phyloP scores from a whole-genome alignment of 495 filamentous ascomycete genomes.

The Aspergillus steynii region DNA sequence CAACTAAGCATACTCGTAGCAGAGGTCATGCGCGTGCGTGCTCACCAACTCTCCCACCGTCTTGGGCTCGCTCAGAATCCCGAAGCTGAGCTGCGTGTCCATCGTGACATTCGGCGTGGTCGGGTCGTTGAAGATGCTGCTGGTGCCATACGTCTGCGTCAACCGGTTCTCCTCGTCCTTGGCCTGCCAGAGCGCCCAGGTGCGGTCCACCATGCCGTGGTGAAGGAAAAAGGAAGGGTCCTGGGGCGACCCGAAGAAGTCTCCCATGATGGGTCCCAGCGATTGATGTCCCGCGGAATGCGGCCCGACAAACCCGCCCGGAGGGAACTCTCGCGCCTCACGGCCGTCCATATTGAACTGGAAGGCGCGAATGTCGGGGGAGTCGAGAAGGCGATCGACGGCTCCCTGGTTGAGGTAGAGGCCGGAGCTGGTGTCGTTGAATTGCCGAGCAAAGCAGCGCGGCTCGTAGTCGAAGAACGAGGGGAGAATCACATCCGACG shows the following conservation, averaged over 20 bases:
- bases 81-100: slow-evolving; percentile 31
- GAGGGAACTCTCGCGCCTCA: slow-evolving; percentile 11
- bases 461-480: slow-evolving; percentile 3
- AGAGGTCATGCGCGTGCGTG: slow-evolving; percentile 16
- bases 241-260: slow-evolving; percentile 32
- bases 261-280: slow-evolving; percentile 27
- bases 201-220: slow-evolving; percentile 55
- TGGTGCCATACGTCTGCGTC: slow-evolving; percentile 31
- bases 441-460: neutral
- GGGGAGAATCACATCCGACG: neutral
- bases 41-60: slow-evolving; percentile 32
- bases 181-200: slow-evolving; percentile 60
- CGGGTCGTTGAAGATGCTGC: slow-evolving; percentile 26
- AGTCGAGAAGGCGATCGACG: neutral
- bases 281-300: slow-evolving; percentile 34
- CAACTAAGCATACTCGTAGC: slow-evolving; percentile 21
- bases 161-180: slow-evolving; percentile 15
- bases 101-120: slow-evolving; percentile 20
- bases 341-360: neutral
- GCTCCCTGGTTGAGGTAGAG: neutral
- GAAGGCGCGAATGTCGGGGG: slow-evolving; percentile 1
- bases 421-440: neutral
- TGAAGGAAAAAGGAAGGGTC: slow-evolving; percentile 62
- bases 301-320: slow-evolving; percentile 19
- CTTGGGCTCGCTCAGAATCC: slow-evolving; percentile 22